Base-by-base conservation (phyloP, 495 filamentous ascomycete genomes). In the Chaetomidium leptoderma region DNA sequence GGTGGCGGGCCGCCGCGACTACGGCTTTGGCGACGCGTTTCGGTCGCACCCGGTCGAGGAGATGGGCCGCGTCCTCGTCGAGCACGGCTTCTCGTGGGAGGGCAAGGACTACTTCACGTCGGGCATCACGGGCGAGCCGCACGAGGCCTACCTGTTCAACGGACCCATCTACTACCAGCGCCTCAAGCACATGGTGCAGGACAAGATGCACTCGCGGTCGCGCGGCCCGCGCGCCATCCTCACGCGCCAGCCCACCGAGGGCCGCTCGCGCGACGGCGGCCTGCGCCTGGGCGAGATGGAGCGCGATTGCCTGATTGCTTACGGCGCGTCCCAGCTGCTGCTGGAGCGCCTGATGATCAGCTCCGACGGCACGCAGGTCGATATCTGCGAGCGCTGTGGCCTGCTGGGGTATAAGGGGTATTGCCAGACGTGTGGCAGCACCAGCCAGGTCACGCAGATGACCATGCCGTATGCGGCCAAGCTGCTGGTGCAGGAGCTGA, bases 151-250 rank as follows among this genome's bases (percentile, higher is more conserved):
- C 68, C 92, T 99, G 72, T 99, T 97, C 81, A 95, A 92, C 64
- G 93, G 93, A 0, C 93, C 93, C 4, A 97, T 97, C 73, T 99
- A 95, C 80, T 99, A 99, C 80, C 93, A 99, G 79, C 96, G 96
- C 64, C 84, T 99, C 42, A 99, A 97, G 83, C 93, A 99, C 83
- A 99, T 99, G 93, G 93, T 99, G 30, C 90, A 96, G 70, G 93
- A 99, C 66, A 99, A 99, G 80, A 97, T 99, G 92, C 93, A 99
- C 73, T 90, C 91, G 9, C 91, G 93, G 53, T 83, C 91, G 10
- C 86, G 89, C 43, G 93, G 93, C 4, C 93, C 95, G 2, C 84
- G 87, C 19, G 92, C 92, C 10, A 90, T 92, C 50, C 81, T 99
- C 6, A 99, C 93, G 4, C 88, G 93, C 26, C 93, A 99, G 73